These are phyloP conservation scores for Capronia americana DNA, from an alignment of 2,329 filamentous ascomycete species.

Conservation along the genomic window DNA sequence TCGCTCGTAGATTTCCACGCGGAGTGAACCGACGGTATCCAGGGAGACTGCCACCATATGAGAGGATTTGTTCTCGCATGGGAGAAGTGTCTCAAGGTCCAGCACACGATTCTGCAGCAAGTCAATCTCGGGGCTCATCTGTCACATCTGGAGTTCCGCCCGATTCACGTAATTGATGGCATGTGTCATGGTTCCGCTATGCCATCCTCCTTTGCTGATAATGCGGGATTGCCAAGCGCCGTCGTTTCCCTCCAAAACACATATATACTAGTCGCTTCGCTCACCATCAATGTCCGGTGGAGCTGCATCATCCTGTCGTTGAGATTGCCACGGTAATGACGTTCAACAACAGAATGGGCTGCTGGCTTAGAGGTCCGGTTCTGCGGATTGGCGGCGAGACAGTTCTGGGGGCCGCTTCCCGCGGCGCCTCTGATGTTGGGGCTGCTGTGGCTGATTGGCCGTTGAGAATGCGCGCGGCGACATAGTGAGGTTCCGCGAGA, in stretches of 20 bases:
- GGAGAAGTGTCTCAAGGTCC: neutral
- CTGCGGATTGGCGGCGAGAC: neutral
- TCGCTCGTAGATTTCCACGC: neutral
- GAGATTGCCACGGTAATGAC: slow-evolving; percentile 1
- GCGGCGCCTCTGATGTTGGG: neutral
- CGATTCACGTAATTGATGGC: neutral
- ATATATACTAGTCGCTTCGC: neutral
- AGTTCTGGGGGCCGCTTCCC: neutral
- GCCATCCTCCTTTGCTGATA: neutral
- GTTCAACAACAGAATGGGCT: slow-evolving; percentile 5
- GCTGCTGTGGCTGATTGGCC: neutral
- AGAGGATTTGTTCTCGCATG: too few relatives aligned
- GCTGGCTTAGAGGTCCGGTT: neutral
- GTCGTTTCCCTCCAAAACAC: neutral
- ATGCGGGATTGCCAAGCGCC: neutral
- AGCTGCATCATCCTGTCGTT: slow-evolving; percentile 6
- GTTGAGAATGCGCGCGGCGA: neutral
- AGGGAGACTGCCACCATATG: neutral
- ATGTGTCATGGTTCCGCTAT: neutral
- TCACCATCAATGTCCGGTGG: neutral
- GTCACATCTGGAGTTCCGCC: neutral
- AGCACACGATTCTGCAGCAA: neutral
- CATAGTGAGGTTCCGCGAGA: neutral
- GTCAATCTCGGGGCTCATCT: slow-evolving; percentile 1
- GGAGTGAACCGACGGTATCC: neutral